Evolutionary conservation across 345 rosid species (phyloP), one percentile per base, ranked within the genome.

Genomic region (Capsella bursapastoris): DNA sequence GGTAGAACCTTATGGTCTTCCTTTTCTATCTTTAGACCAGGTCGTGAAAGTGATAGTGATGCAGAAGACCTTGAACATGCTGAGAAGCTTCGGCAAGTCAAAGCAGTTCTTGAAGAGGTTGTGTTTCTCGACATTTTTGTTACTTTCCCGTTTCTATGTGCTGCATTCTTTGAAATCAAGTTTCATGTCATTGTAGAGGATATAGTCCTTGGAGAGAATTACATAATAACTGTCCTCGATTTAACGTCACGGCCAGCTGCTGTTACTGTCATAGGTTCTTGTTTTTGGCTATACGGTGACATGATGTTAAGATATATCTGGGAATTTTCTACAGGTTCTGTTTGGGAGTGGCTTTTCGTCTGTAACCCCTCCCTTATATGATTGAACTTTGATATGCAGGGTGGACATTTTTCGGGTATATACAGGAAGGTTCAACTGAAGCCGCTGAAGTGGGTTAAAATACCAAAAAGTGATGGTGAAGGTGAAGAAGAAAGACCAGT

Each of bases 21-120:
- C 31, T 64, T 77, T 64, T 64, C 32, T 13, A 44, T 66, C 69
- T 72, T 32, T 66, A 78, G 81, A 71, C 81, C 91, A 59, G 99
- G 90, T 70, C 93, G 91, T 78, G 98, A 88, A 85, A 96, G 99
- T 87, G 99, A 96, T 68, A 92, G 94, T 75, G 99, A 96, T 84
- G 96, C 99, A 53, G 99, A 96, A 77, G 99, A 95, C 80, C 62
- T 89, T 73, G 98, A 92, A 82, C 99, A 96, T 81, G 98, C 98
- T 73, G 99, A 96, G 85, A 96, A 96, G 86, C 92, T 96, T 83
- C 99, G 96, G 63, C 99, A 90, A 81, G 99, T 96, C 40, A 96
- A 92, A 86, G 99, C 97, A 65, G 99, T 96, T 58, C 96, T 96
- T 61, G 99, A 96, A 82, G 99, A 96, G 99, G 99, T 92, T 62